Conservation (phyloP, 768 basidiomycete genomes). For the Amanita polypyramis region DNA sequence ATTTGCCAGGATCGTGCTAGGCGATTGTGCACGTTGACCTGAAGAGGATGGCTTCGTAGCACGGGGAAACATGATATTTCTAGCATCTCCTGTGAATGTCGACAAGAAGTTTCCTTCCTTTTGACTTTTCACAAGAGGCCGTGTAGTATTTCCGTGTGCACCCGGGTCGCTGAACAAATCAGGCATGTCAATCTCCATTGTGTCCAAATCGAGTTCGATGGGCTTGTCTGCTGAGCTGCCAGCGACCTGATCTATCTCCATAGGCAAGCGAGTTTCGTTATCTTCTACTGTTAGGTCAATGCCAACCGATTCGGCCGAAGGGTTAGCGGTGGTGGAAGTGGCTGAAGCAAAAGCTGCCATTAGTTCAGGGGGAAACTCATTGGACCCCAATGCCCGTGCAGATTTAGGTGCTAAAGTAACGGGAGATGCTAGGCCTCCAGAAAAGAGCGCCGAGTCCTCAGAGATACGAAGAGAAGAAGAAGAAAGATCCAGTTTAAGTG, state of each 20-base stretch:
- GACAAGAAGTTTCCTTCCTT: constrained; percentile 3
- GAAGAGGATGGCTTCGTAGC: constrained; percentile 10
- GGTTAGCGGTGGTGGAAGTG: constrained; percentile 23
- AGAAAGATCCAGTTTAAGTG: constrained; percentile 77
- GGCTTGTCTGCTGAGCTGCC: constrained; percentile 72
- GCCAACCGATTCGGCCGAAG: constrained; percentile 26
- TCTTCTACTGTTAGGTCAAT: constrained; percentile 52
- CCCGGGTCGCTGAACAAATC: constrained; percentile 45
- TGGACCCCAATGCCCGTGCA: constrained; percentile 45
- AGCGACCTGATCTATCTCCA: constrained; percentile 23
- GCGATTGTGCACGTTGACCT: constrained; percentile 24
- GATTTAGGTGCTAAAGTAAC: constrained; percentile 78
- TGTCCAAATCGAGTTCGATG: constrained; percentile 69
- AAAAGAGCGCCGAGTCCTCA: constrained; percentile 45
- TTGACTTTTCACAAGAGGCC: constrained; percentile 13
- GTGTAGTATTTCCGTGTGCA: constrained; percentile 17
- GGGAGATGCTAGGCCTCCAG: constrained; percentile 60
- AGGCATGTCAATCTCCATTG: constrained; percentile 55
- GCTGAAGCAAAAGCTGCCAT: constrained; percentile 51
- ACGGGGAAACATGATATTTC: constrained; percentile 8
- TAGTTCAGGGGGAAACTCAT: constrained; percentile 51
- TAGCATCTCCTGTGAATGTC: constrained; percentile 14
- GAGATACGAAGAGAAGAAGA: constrained; percentile 51
- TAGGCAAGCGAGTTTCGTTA: constrained; percentile 13
- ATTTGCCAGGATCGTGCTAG: constrained; percentile 31